Evolutionary conservation across 345 rosid genomes (phyloP), one percentile per base, ranked within the genome.

Genomic region (Toxicodendron radicans): DNA sequence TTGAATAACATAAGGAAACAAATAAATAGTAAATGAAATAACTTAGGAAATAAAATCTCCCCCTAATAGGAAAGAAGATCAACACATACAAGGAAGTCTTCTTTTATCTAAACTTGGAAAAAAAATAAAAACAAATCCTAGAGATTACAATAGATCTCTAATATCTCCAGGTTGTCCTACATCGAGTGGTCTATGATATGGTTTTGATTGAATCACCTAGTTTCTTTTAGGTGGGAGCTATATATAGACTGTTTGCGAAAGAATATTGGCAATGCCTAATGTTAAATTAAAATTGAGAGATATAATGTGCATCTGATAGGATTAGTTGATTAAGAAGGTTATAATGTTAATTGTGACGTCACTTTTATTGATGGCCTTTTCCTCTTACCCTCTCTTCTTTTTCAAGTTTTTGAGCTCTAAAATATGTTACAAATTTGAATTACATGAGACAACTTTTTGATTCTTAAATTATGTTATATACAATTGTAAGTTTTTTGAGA

Each of bases 381-480:
- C 2, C 24, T 12, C 24, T 30, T 17, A 18, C 32, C 23, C 23
- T 54, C 5, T 35, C 1, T n/a, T 54, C 46, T 51, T 12, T 56
- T 68, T 14, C 23, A 68, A 23, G 6, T 56, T 68, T 27, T 68
- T 13, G n/a, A 53, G 32, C 33, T 68, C 61, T 41, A 68, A 53
- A 5, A 32, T n/a, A n/a, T 27, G 6, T 51, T 48, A 8, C 21
- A 33, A 30, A 18, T 52, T 45, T 11, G 24, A 68, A 18, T 51
- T 67, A 9, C 5, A n/a, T 32, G 58, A 32, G 71, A 32, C 53
- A 68, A 10, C 17, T 18, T 30, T 54, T 48, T 16, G 0, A 14
- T 68, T 27, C 45, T 49, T 3, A 33, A 35, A 18, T 27, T 61
- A 61, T 17, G 45, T 33, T 3, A 4, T 18, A 35, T 18, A 61